Evolutionary conservation across 1,284 basidiomycete genomes (phyloP).

Genomic region (Anthracocystis walkeri): DNA sequence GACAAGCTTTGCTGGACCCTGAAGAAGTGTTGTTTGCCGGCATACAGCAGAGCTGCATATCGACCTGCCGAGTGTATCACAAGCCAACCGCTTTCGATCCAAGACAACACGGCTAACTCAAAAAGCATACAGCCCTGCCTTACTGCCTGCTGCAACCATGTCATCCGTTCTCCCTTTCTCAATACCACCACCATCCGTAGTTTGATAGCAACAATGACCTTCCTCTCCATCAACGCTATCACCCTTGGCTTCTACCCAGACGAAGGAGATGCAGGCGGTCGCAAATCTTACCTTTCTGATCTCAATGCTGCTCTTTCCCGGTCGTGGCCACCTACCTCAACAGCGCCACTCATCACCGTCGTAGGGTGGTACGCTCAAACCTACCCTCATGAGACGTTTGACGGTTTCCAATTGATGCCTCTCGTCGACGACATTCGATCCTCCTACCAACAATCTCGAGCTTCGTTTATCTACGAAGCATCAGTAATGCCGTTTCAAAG

Average conservation of each 20-base stretch:
- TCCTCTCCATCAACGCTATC: conserved; percentile 17
- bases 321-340: neutral
- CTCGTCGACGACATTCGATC: conserved; percentile 34
- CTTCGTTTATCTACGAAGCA: conserved; percentile 24
- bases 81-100: too few relatives aligned
- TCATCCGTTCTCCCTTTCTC: neutral
- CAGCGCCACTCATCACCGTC: conserved; percentile 14
- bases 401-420: conserved; percentile 39
- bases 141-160: neutral
- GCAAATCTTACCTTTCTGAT: conserved; percentile 30
- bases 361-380: conserved; percentile 49
- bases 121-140: neutral
- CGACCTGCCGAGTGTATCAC: too few relatives aligned
- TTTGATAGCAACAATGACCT: neutral
- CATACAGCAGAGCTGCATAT: neutral
- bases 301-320: conserved; percentile 31
- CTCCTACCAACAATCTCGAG: neutral
- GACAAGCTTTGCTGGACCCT: conserved; percentile 1
- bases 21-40: neutral
- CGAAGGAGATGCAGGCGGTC: conserved; percentile 45
- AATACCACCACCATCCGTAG: neutral
- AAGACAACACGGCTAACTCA: neutral
- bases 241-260: conserved; percentile 40
- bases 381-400: conserved; percentile 24
- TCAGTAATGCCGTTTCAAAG: conserved; percentile 44